A percentile compares a stretch with the other conserved stretches of the same genome.
Conservation (phyloP, 352 stramenopile species). For the Globisporangium emineosum region DNA sequence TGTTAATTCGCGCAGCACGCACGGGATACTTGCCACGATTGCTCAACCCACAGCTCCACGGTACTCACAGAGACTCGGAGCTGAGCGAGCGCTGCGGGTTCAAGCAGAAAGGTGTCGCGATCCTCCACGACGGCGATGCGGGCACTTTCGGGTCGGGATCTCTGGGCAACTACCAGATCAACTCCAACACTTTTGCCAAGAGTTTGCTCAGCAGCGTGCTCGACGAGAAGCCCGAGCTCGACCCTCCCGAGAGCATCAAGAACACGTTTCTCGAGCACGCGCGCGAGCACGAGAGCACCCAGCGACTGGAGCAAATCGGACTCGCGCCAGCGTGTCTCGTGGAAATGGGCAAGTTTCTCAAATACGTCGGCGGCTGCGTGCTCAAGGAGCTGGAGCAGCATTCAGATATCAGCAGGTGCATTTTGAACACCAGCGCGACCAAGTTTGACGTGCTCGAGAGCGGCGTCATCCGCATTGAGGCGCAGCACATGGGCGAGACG, state of each 20-base stretch:
- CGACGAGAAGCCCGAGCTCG: slow-evolving; percentile 73
- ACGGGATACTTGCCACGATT: slow-evolving; percentile 53
- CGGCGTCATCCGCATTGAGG: slow-evolving; percentile 50
- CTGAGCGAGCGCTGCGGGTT: slow-evolving; percentile 34
- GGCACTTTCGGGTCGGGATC: slow-evolving; percentile 61
- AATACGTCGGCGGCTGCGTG: slow-evolving; percentile 40
- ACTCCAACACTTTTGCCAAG: slow-evolving; percentile 84
- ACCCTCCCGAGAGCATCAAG: slow-evolving; percentile 71
- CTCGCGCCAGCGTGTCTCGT: slow-evolving; percentile 45
- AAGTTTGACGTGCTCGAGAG: slow-evolving; percentile 44
- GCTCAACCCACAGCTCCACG: slow-evolving; percentile 39
- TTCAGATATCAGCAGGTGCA: slow-evolving; percentile 34
- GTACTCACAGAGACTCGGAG: slow-evolving; percentile 40
- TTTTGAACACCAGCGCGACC: slow-evolving; percentile 49
- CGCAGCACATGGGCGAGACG: slow-evolving; percentile 24
- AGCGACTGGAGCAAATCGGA: slow-evolving; percentile 54
- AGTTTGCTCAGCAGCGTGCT: slow-evolving; percentile 69
- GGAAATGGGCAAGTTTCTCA: slow-evolving; percentile 67
- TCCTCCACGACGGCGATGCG: slow-evolving; percentile 59
- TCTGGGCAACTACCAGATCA: slow-evolving; percentile 78
- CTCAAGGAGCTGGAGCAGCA: slow-evolving; percentile 47
- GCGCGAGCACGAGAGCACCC: slow-evolving; percentile 44
- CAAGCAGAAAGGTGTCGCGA: slow-evolving; percentile 52
- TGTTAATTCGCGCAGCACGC: slow-evolving; percentile 71
- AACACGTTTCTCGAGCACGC: slow-evolving; percentile 68